These are phyloP conservation scores for Penicillium flavigenum DNA, from an alignment of 495 filamentous ascomycete genomes.

Conservation along the genomic window DNA sequence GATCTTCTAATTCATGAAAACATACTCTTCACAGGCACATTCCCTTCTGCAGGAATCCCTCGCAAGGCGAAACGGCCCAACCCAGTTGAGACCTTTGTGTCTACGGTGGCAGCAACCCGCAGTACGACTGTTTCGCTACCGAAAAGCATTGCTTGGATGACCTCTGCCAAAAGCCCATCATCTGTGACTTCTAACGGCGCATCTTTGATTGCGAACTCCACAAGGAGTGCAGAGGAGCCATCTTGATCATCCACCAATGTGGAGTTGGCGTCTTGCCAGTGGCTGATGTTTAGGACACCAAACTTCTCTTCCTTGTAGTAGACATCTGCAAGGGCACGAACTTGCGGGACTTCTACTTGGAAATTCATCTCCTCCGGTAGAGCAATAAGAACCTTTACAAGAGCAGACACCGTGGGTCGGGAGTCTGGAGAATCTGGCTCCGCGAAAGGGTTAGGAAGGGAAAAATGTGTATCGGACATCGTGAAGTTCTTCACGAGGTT, in stretches of 20 bases:
- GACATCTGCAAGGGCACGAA: constrained; percentile 75
- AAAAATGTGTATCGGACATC: constrained; percentile 78
- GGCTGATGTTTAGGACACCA: constrained; percentile 68
- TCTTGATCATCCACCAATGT: constrained; percentile 58
- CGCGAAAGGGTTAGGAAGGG: constrained; percentile 72
- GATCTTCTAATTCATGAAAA: constrained; percentile 32
- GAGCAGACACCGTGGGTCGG: constrained; percentile 75
- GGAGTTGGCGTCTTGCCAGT: constrained; percentile 88
- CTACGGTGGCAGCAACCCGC: constrained; percentile 74
- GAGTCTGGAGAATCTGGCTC: constrained; percentile 72
- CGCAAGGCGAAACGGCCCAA: constrained; percentile 77
- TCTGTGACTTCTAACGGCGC: constrained; percentile 82
- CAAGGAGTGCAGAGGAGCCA: constrained; percentile 58
- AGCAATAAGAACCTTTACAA: constrained; percentile 70
- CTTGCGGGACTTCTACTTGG: constrained; percentile 66
- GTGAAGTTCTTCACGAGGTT: constrained; percentile 83
- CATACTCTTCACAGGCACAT: constrained; percentile 85
- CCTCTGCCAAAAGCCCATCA: constrained; percentile 66
- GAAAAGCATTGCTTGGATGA: constrained; percentile 75
- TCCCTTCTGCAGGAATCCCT: constrained; percentile 79
- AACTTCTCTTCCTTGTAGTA: constrained; percentile 72
- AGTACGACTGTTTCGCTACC: constrained; percentile 62
- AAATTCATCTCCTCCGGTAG: constrained; percentile 87
- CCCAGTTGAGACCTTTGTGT: constrained; percentile 74
- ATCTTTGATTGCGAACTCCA: constrained; percentile 71